phyloP scores from a whole-genome alignment of 2,329 filamentous ascomycete genomes.

The Aspergillaceae sp. region DNA sequence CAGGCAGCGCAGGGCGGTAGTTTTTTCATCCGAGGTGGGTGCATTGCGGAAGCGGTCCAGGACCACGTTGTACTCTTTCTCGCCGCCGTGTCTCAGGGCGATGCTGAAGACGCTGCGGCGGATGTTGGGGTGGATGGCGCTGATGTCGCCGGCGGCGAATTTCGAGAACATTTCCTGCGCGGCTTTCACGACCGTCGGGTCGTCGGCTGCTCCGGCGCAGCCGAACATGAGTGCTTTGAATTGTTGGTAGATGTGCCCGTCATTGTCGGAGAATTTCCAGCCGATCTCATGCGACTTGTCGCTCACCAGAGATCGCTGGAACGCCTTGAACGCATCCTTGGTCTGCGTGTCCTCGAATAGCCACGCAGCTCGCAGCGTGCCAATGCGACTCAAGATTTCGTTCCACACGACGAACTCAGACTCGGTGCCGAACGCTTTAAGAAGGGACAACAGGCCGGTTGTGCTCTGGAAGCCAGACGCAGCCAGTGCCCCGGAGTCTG shows the following conservation, averaged over 20 bases:
- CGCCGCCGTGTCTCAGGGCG: constrained; percentile 71
- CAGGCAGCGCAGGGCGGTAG: constrained; percentile 75
- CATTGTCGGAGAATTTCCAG: constrained; percentile 75
- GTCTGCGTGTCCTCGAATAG: constrained; percentile 68
- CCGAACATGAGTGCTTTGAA: constrained; percentile 91
- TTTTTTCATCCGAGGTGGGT: constrained; percentile 76
- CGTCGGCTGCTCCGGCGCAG: constrained; percentile 69
- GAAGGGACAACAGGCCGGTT: constrained; percentile 72
- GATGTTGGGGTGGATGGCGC: constrained; percentile 85
- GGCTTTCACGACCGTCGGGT: constrained; percentile 66
- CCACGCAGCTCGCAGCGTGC: constrained; percentile 75
- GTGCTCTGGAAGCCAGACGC: constrained; percentile 90
- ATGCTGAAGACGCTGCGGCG: constrained; percentile 80
- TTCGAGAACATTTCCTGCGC: constrained; percentile 86
- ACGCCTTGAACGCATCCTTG: constrained; percentile 69
- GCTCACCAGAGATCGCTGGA: constrained; percentile 70
- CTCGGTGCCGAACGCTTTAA: constrained; percentile 75
- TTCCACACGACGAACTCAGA: constrained; percentile 91
- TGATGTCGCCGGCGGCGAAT: constrained; percentile 68
- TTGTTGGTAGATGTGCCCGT: constrained; percentile 85
- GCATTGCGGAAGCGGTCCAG: constrained; percentile 67
- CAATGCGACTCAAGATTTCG: constrained; percentile 73
- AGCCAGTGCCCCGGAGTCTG: constrained; percentile 81
- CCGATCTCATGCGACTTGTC: constrained; percentile 77
- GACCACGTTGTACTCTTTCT: constrained; percentile 74